Conservation (phyloP, 2,329 filamentous ascomycete genomes). For the Podosphaera fusca region DNA sequence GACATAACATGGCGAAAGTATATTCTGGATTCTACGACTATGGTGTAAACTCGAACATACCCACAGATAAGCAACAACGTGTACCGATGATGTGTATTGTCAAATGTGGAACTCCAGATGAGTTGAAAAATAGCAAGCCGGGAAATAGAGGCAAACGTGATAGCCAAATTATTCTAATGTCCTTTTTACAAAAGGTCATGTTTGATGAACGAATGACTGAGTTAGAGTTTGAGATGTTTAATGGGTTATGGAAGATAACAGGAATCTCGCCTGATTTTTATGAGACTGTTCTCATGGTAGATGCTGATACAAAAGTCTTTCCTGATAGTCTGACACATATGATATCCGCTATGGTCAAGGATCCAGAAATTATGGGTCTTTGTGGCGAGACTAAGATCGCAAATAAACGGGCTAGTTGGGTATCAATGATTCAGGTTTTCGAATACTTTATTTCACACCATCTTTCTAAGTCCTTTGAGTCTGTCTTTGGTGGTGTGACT, state of each 20-base stretch:
- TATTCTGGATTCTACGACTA: constrained; percentile 98
- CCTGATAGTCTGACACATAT: constrained; percentile 96
- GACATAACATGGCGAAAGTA: constrained; percentile 98
- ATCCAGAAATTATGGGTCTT: constrained; percentile 96
- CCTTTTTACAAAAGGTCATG: constrained; percentile 98
- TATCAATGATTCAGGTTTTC: constrained; percentile 95
- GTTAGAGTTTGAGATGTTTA: constrained; percentile 98
- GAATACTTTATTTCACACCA: constrained; percentile 99
- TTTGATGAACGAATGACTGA: constrained; percentile 99
- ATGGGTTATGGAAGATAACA: constrained; percentile 94
- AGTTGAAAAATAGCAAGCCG: constrained; percentile 60
- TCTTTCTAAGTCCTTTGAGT: constrained; percentile 89
- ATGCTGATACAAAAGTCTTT: constrained; percentile 97
- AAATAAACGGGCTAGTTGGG: constrained; percentile 88
- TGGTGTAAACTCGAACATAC: constrained; percentile 55
- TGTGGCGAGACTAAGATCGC: constrained; percentile 99
- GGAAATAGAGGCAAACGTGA: constrained; percentile 97
- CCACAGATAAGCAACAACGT: constrained; percentile 72
- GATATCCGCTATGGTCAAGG: constrained; percentile 97
- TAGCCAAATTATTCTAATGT: constrained; percentile 98
- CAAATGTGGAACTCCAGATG: constrained; percentile 84
- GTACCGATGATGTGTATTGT: constrained; percentile 95
- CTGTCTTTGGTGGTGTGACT: constrained; percentile 94
- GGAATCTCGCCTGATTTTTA: constrained; percentile 97
- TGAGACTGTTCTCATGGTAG: constrained; percentile 94